These are phyloP conservation scores for Rachicladosporium sp. DNA, from an alignment of 2,329 filamentous ascomycete genomes.

Conservation along the genomic window DNA sequence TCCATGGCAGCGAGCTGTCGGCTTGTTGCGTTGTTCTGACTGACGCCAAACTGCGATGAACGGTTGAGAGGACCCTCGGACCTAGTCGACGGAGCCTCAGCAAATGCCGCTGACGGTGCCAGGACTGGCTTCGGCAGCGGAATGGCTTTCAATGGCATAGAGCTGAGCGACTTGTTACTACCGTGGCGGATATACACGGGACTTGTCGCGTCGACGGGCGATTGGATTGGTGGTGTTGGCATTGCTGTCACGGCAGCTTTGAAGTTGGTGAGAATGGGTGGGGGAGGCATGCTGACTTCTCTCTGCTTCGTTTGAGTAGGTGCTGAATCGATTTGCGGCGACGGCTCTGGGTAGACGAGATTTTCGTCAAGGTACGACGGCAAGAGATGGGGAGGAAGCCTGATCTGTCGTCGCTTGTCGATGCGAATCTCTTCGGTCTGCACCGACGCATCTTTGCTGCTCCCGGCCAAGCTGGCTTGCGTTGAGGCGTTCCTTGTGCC, in stretches of 20 bases:
- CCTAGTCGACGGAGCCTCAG: slow-evolving; percentile 4
- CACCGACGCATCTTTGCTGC: slow-evolving; percentile 45
- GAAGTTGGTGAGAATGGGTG: background rate
- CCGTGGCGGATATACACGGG: slow-evolving; percentile 13
- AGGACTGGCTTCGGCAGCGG: slow-evolving; percentile 21
- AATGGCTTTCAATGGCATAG: slow-evolving; percentile 21
- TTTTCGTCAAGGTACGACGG: slow-evolving; percentile 46
- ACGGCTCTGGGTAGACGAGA: slow-evolving; percentile 6
- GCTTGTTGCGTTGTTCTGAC: slow-evolving; percentile 11
- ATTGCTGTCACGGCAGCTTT: slow-evolving; percentile 2
- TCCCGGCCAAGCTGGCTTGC: slow-evolving; percentile 52
- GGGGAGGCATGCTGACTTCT: background rate
- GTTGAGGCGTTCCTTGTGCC: slow-evolving; percentile 69
- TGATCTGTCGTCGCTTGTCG: slow-evolving; percentile 57
- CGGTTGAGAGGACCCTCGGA: slow-evolving; percentile 21
- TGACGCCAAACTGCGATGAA: slow-evolving; percentile 23
- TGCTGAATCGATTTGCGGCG: slow-evolving; percentile 1
- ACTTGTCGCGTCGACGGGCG: slow-evolving; percentile 10
- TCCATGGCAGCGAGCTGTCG: slow-evolving; percentile 15
- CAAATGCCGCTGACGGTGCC: slow-evolving; percentile 12
- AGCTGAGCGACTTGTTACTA: slow-evolving; percentile 14
- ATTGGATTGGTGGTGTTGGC: slow-evolving; percentile 16
- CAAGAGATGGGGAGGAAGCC: slow-evolving; percentile 64
- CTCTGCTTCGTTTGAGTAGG: background rate
- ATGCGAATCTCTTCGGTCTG: slow-evolving; percentile 89